phyloP scores from a whole-genome alignment of 148 eudicot genomes.

The Amaranthus palmeri region DNA sequence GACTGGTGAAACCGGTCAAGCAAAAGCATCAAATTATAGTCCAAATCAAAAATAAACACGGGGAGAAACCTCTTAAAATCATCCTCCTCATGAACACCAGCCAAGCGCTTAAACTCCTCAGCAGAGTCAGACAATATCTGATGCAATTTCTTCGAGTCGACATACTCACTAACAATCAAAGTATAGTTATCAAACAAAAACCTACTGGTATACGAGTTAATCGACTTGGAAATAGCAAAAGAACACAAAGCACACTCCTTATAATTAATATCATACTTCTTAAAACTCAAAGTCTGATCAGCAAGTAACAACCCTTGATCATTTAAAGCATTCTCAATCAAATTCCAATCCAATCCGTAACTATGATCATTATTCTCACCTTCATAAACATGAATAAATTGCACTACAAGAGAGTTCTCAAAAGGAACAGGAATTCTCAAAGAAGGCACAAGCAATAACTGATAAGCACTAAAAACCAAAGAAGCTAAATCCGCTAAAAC shows the following conservation, averaged over 20 bases:
- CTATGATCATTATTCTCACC: conserved; percentile 22
- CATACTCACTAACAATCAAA: conserved; percentile 87
- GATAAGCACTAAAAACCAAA: conserved; percentile 80
- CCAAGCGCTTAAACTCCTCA: conserved; percentile 74
- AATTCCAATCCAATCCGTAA: conserved; percentile 68
- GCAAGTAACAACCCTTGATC: conserved; percentile 60
- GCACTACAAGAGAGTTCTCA: conserved; percentile 57
- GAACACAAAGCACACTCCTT: conserved; percentile 74
- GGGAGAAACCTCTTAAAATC: conserved; percentile 76
- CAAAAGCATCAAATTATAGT: conserved; percentile 48
- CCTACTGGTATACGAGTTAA: conserved; percentile 78
- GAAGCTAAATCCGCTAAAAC: conserved; percentile 76
- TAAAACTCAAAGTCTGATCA: conserved; percentile 70
- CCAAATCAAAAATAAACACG: conserved; percentile 88
- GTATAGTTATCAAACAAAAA: conserved; percentile 92
- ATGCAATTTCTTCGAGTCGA: conserved; percentile 81
- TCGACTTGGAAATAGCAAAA: conserved; percentile 63
- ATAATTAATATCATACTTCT: conserved; percentile 55
- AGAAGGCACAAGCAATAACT: conserved; percentile 76
- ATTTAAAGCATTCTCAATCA: conserved; percentile 52
- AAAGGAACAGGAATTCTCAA: conserved; percentile 82
- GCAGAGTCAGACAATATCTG: conserved; percentile 52
- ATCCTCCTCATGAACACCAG: conserved; percentile 63
- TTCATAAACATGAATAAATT: conserved; percentile 65
- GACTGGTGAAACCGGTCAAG: conserved; percentile 97